Conservation (phyloP, 148 eudicot species). For the Dianthus caryophyllus region DNA sequence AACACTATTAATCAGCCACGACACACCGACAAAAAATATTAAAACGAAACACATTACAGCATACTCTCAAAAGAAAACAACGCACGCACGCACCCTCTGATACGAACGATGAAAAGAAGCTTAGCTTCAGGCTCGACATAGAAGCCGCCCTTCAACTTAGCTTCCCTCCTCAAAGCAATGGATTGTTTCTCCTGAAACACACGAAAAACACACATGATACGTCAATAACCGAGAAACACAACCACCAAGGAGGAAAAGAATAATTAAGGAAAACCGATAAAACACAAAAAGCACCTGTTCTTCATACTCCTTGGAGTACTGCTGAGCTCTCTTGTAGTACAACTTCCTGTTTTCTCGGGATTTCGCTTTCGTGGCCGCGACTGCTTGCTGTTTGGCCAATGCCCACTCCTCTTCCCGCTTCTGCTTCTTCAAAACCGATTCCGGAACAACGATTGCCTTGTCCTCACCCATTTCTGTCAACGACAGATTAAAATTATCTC, state of each 20-base stretch:
- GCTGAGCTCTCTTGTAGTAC: conserved; percentile 51
- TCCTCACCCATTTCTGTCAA: conserved; percentile 43
- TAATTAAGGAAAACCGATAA: too few species aligned
- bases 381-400: conserved; percentile 44
- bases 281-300: conserved; percentile 27
- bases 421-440: conserved; percentile 81
- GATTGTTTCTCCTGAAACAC: conserved; percentile 44
- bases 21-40: neutral
- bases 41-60: too few species aligned
- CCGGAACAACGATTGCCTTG: conserved; percentile 48
- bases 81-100: conserved; percentile 59
- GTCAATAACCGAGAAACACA: neutral
- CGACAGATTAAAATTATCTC: too few species aligned
- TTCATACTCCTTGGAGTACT: conserved; percentile 41
- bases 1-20: neutral
- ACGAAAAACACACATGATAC: neutral
- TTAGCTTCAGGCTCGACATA: conserved; percentile 88
- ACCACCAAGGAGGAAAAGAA: neutral
- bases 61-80: too few species aligned
- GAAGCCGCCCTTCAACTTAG: conserved; percentile 73
- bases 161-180: conserved; percentile 63
- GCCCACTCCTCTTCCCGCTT: conserved; percentile 80
- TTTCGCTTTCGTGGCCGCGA: conserved; percentile 35
- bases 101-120: conserved; percentile 64
- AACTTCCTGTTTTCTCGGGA: conserved; percentile 35